Percentiles rank a stretch among this genome's conserved stretches.
These are phyloP conservation scores for Quercus aquifolioides DNA, from an alignment of 306 rosid genomes.

Conservation along the genomic window DNA sequence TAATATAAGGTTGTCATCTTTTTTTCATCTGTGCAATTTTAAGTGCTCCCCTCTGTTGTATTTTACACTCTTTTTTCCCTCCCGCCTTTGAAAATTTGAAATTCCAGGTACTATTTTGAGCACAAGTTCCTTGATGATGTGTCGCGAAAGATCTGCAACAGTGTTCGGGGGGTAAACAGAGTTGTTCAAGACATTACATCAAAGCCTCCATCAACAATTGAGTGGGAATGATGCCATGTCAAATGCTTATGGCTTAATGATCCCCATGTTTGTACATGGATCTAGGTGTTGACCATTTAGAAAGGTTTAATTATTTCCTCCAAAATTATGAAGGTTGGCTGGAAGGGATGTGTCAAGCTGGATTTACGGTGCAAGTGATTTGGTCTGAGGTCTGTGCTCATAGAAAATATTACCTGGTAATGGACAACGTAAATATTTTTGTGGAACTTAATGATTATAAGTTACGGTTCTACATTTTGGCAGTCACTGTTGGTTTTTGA, in stretches of 20 bases:
- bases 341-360: slow-evolving; percentile 5
- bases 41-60: not conserved
- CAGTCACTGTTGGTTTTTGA: not conserved
- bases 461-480: not conserved
- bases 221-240: slow-evolving; percentile 63
- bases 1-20: not conserved
- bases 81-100: slow-evolving; percentile 5
- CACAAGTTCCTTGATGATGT: slow-evolving; percentile 79
- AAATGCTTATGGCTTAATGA: not conserved
- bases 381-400: slow-evolving; percentile 17
- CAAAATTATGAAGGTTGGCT: slow-evolving; percentile 1
- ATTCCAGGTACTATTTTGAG: slow-evolving; percentile 80
- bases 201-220: slow-evolving; percentile 98
- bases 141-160: slow-evolving; percentile 79
- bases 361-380: not conserved
- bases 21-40: not conserved
- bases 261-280: slow-evolving; percentile 21
- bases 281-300: slow-evolving; percentile 5
- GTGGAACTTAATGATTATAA: not conserved
- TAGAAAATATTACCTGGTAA: not conserved
- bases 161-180: slow-evolving; percentile 85
- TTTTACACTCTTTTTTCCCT: not conserved
- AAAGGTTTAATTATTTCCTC: slow-evolving; percentile 4
- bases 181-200: slow-evolving; percentile 89
- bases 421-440: slow-evolving; percentile 1